These are phyloP conservation scores for Mortierella sp. DNA, from an alignment of 371 early-diverging fungal genomes.

Conservation along the genomic window DNA sequence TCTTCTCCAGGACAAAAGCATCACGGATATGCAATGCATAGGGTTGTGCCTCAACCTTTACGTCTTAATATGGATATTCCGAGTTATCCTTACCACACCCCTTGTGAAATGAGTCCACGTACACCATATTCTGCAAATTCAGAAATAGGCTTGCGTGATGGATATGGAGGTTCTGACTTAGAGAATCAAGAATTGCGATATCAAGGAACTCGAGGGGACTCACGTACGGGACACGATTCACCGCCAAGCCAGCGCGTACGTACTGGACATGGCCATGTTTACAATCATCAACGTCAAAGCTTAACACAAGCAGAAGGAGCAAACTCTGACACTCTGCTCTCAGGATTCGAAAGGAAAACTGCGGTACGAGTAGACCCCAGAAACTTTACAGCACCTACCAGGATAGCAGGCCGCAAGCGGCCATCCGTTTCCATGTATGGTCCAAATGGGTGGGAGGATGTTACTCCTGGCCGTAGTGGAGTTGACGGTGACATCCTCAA, in stretches of 20 bases:
- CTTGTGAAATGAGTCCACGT: constrained; percentile 8
- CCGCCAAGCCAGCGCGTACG: background rate
- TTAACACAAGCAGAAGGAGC: background rate
- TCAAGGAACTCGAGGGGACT: background rate
- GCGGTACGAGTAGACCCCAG: background rate
- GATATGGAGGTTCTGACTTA: background rate
- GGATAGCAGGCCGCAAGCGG: constrained; percentile 21
- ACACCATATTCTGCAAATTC: constrained; percentile 16
- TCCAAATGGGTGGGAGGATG: constrained; percentile 1
- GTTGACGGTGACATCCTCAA: background rate
- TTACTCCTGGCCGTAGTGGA: too few species aligned
- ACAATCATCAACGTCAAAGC: background rate
- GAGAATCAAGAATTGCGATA: background rate
- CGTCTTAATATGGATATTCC: background rate
- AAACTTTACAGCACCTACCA: background rate
- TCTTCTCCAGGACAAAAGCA: background rate
- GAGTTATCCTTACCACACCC: background rate
- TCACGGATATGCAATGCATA: background rate
- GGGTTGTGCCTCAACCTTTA: constrained; percentile 3
- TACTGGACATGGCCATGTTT: background rate
- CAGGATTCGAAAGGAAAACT: background rate
- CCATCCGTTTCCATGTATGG: constrained; percentile 43
- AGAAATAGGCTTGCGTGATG: background rate
- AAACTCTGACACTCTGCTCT: background rate
- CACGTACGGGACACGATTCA: background rate